Base-by-base conservation (phyloP, 495 filamentous ascomycete genomes). In the Daldinia caldariorum region DNA sequence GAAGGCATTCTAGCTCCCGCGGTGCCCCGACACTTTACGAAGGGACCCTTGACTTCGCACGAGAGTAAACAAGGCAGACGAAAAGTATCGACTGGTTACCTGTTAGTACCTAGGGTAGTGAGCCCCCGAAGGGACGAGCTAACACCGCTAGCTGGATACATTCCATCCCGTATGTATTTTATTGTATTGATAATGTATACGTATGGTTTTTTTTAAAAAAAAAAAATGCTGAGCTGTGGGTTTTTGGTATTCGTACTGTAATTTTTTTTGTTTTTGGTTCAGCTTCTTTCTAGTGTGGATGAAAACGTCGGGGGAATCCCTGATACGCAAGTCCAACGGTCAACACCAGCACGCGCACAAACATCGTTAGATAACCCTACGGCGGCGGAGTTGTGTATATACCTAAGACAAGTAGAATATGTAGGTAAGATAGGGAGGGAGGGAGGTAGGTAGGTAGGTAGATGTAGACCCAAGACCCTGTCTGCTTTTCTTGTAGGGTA, bases 1-100 rank as follows among this genome's bases (percentile, higher is more conserved):
- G 6, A 64, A 43, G 45, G 32, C 26, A 56, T 43, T 67, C 35
- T 72, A 63, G 64, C 47, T 58, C 54, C 49, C 45, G 61, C 69
- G 51, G 51, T 20, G 49, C 58, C 47, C 57, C 50, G 60, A 54
- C 18, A 47, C n/a, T n/a, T 26, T 20, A 16, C 43, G 41, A 47
- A 38, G 39, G 34, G 26, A 20, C 59, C 37, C 49, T 51, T 31
- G 35, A 16, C 60, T 64, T 56, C 47, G 29, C 60, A 61, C 49
- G 58, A 29, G 18, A 34, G 54, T 32, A 65, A 49, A 57, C 22
- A 29, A 38, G 43, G 53, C 38, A 64, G 55, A 57, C 16, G 41
- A 31, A 31, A 37, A 37, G 57, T 26, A 35, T 29, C 35, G 45
- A 60, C 59, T 26, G 26, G 26, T 26, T 72, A 68, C n/a, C n/a